Conservation (phyloP, 108 stramenopile genomes). For the Nitzschia sp. region DNA sequence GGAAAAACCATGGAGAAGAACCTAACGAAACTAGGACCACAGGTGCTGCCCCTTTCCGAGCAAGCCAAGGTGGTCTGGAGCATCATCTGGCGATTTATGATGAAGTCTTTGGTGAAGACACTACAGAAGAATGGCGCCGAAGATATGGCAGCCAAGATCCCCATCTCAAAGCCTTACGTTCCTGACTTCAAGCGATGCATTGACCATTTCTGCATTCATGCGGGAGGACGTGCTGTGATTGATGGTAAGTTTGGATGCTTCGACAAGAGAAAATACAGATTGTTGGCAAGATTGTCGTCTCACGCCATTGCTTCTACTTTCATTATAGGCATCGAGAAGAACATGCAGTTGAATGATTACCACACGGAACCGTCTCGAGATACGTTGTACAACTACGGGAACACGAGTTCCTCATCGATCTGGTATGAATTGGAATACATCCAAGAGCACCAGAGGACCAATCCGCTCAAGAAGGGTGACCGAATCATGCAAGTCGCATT, state of each 20-base stretch:
- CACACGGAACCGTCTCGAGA: slow-evolving; percentile 95
- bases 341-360: slow-evolving; percentile 87
- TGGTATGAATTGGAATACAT: slow-evolving; percentile 99
- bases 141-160: slow-evolving; percentile 58
- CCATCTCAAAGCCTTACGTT: slow-evolving; percentile 79
- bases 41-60: slow-evolving; percentile 92
- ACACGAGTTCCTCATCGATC: slow-evolving; percentile 95
- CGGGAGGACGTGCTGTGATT: slow-evolving; percentile 95
- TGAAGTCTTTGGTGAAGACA: slow-evolving; percentile 53
- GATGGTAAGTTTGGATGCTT: slow-evolving; percentile 68
- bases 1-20: slow-evolving; percentile 98
- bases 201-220: slow-evolving; percentile 99
- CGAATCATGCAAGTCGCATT: slow-evolving; percentile 96
- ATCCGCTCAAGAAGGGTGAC: slow-evolving; percentile 89
- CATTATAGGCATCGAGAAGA: slow-evolving; percentile 93
- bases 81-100: slow-evolving; percentile 49
- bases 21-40: slow-evolving; percentile 93
- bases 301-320: neutral
- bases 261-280: neutral
- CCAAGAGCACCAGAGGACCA: slow-evolving; percentile 85
- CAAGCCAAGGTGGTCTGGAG: slow-evolving; percentile 84
- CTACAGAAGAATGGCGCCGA: slow-evolving; percentile 45
- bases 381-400: slow-evolving; percentile 93
- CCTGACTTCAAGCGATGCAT: slow-evolving; percentile 98
- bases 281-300: neutral